Evolutionary conservation across 352 stramenopile genomes (phyloP).

Genomic region (Vaucheria bursata): DNA sequence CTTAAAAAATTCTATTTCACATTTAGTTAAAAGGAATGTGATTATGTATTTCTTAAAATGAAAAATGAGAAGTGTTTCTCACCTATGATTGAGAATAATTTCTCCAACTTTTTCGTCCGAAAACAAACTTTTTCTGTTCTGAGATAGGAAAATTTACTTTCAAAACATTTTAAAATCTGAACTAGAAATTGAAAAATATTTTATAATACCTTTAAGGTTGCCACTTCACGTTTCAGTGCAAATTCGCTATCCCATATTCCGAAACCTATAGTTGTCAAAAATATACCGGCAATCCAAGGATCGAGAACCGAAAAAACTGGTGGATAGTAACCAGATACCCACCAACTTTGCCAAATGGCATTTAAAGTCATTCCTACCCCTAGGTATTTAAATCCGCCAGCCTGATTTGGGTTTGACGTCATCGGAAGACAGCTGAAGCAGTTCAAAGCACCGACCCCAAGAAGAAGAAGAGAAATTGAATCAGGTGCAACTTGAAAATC

Average conservation of each 20-base stretch:
- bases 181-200: no score
- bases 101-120: no score
- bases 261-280: slow-evolving; percentile 8
- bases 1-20: no score
- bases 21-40: no score
- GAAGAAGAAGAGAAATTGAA: not conserved
- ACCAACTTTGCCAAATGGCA: slow-evolving; percentile 16
- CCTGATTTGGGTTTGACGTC: slow-evolving; percentile 11
- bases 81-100: no score
- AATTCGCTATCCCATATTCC: slow-evolving; percentile 15
- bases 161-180: no score
- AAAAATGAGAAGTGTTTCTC: no score
- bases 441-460: slow-evolving; percentile 11
- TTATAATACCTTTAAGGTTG: slow-evolving; percentile 13
- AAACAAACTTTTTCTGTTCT: no score
- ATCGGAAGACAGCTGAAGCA: slow-evolving; percentile 25
- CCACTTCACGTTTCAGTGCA: slow-evolving; percentile 11
- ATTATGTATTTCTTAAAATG: no score
- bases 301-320: slow-evolving; percentile 1
- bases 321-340: slow-evolving; percentile 11
- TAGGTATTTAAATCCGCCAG: slow-evolving; percentile 11
- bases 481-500: not conserved
- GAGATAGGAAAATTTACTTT: no score
- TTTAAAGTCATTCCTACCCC: slow-evolving; percentile 16
- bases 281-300: not conserved